Evolutionary conservation across 805 yeast genomes (phyloP).

Genomic region (Ogataea trehaloabstinens): DNA sequence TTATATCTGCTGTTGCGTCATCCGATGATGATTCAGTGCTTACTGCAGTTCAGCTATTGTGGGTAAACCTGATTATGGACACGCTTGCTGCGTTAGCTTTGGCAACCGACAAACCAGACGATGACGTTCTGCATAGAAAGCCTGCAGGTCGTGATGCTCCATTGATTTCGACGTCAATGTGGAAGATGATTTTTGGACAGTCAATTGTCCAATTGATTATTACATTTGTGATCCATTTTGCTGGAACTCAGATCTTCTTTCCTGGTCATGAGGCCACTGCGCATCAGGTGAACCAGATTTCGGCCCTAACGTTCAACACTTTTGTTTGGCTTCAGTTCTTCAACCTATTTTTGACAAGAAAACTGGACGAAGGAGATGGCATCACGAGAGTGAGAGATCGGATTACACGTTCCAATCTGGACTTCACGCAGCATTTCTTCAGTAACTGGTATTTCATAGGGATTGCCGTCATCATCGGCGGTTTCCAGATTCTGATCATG

Average conservation of each 20-base stretch:
- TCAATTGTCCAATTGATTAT: conserved; percentile 72
- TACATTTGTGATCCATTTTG: conserved; percentile 80
- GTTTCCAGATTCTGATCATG: conserved; percentile 87
- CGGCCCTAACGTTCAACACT: conserved; percentile 88
- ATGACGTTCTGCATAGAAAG: conserved; percentile 67
- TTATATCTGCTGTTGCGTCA: conserved; percentile 88
- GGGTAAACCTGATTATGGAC: conserved; percentile 99
- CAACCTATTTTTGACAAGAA: conserved; percentile 86
- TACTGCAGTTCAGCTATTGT: conserved; percentile 93
- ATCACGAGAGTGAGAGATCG: conserved; percentile 55
- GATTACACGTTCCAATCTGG: conserved; percentile 61
- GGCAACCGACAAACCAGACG: conserved; percentile 96
- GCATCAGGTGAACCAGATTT: conserved; percentile 56
- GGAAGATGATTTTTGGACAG: conserved; percentile 98
- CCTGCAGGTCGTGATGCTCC: conserved; percentile 83
- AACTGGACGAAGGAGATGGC: conserved; percentile 84
- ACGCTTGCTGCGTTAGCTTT: conserved; percentile 96
- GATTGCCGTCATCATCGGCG: conserved; percentile 74
- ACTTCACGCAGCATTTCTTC: conserved; percentile 78
- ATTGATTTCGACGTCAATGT: conserved; percentile 86
- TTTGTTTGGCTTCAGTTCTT: conserved; percentile 98
- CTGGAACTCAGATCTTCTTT: conserved; percentile 62
- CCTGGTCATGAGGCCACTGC: conserved; percentile 28
- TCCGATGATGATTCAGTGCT: conserved; percentile 78
- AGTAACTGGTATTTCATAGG: conserved; percentile 79